A percentile compares a stretch with the other conserved stretches of the same genome.
Evolutionary conservation across 2,329 filamentous ascomycete genomes (phyloP).

Genomic region (Aspergillus fischeri): DNA sequence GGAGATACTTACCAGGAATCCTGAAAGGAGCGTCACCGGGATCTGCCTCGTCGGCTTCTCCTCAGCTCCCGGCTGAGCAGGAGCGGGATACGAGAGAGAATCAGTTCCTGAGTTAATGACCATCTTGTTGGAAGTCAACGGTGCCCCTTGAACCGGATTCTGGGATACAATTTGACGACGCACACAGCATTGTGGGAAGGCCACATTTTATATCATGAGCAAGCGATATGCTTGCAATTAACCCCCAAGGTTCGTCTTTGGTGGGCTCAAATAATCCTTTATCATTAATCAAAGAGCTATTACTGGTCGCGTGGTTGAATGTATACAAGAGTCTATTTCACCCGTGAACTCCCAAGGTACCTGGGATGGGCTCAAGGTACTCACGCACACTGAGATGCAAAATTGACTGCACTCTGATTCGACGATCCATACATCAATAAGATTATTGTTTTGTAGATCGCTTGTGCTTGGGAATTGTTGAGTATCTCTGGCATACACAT

Average conservation of each 20-base stretch:
- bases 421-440: background rate
- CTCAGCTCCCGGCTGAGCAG: background rate
- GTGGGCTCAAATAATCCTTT: background rate
- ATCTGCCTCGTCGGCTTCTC: conserved; percentile 33
- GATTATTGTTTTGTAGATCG: too few species aligned
- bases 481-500: too few species aligned
- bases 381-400: background rate
- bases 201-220: background rate
- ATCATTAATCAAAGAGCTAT: background rate
- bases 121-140: conserved; percentile 3
- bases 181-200: conserved; percentile 16
- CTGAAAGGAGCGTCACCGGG: conserved; percentile 59
- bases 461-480: too few species aligned
- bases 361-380: background rate
- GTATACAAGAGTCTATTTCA: background rate
- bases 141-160: background rate
- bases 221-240: background rate
- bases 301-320: background rate
- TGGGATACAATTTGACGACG: background rate
- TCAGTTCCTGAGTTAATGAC: conserved; percentile 15
- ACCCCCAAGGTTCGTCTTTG: background rate
- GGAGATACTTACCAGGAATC: conserved; percentile 48
- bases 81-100: conserved; percentile 1
- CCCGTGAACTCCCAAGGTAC: background rate
- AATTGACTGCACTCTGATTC: background rate